Evolutionary conservation across 2,329 filamentous ascomycete genomes (phyloP), one percentile per base, ranked within the genome.

Genomic region (Hawksworthiomyces lignivorus): DNA sequence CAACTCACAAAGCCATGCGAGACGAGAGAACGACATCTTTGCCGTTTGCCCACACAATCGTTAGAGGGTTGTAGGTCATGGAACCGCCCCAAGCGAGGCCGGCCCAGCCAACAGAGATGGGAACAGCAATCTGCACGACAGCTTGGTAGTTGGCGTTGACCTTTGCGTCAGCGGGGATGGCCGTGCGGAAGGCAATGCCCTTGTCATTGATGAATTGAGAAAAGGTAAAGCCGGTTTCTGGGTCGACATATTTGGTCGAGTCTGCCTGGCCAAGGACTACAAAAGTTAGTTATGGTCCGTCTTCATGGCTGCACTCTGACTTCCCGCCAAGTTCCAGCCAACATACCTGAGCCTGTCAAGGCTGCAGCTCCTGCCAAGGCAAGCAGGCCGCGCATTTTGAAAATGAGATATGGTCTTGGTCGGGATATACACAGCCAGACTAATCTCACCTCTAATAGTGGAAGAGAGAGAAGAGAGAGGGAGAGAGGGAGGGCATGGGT

Each of bases 51-150:
- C 68, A 72, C 5, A 58, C 62, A 21, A 72, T 52, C 5, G 65
- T 61, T 2, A 72, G 54, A 2, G 69, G 68, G 45, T 66, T 65
- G 52, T 68, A 67, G 1, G 63, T 61, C 69, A 72, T 72, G 26
- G 61, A 60, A 4, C 67, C 68, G n/a, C 67, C 68, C 68, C 68
- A 72, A 12, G 68, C 62, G 18, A 70, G 55, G 3, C 67, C 69
- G 8, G 64, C 62, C 68, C 69, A 72, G 42, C 67, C 68, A 34
- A 68, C 60, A 3, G 55, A 51, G n/a, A 55, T 55, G 12, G 68
- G 67, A 1, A 66, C 61, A 4, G 63, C 55, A 33, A 71, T 61
- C 49, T 71, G 68, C 4, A 66, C 50, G 33, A 64, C 57, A 1
- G 56, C 53, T 38, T 62, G 53, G 36, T 54, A 57, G 11, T 47